These are phyloP conservation scores for Davidsoniella neocaledoniae DNA, from an alignment of 2,329 filamentous ascomycete species.

Conservation along the genomic window DNA sequence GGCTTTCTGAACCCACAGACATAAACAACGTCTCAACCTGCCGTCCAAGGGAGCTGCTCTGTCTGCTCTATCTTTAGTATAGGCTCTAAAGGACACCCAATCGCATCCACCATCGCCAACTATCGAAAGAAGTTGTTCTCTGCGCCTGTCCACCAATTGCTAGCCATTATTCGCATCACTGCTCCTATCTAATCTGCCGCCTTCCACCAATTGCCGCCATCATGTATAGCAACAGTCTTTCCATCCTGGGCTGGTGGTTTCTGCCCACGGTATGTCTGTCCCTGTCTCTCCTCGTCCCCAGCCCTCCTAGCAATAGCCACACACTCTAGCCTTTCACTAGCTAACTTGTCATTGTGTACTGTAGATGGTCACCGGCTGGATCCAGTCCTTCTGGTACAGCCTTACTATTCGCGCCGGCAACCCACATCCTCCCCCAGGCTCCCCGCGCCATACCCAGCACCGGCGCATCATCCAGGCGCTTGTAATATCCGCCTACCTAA, in stretches of 20 bases:
- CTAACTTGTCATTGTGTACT: conserved; percentile 11
- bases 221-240: conserved; percentile 27
- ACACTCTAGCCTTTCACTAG: background rate
- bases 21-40: too few species aligned
- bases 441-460: conserved; percentile 53
- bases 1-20: too few species aligned
- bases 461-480: conserved; percentile 68
- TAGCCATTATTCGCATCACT: too few species aligned
- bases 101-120: too few species aligned
- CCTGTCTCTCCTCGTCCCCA: conserved; percentile 4
- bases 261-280: conserved; percentile 26
- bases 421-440: conserved; percentile 55
- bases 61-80: too few species aligned
- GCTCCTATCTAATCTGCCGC: too few species aligned
- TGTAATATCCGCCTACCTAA: conserved; percentile 68
- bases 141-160: too few species aligned
- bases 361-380: conserved; percentile 60
- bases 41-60: too few species aligned
- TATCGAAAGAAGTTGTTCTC: too few species aligned
- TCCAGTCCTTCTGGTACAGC: conserved; percentile 71
- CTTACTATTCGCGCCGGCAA: conserved; percentile 81
- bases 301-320: background rate
- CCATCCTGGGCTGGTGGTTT: conserved; percentile 32
- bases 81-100: too few species aligned
- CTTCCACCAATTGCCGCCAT: conserved; percentile 1